Percentiles rank a stretch among this genome's conserved stretches.
These are phyloP conservation scores for Juglanconis sp. DNA, from an alignment of 2,329 filamentous ascomycete species.

Conservation along the genomic window DNA sequence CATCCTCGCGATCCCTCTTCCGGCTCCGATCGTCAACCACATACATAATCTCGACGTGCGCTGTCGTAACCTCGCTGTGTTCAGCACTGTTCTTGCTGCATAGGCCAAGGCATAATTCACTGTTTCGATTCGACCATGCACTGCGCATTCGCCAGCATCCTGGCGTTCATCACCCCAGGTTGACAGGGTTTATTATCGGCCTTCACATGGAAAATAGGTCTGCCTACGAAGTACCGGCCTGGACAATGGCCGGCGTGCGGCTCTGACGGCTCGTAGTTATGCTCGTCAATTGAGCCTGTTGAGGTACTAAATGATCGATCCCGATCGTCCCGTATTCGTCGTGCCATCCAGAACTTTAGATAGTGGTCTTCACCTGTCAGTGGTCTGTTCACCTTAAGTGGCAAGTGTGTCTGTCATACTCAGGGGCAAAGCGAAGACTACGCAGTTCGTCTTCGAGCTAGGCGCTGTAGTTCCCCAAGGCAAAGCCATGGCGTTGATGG, in stretches of 20 bases:
- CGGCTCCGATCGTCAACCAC: conserved; percentile 1
- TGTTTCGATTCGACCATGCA: background rate
- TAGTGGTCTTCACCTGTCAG: background rate
- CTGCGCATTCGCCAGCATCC: background rate
- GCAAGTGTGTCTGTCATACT: background rate
- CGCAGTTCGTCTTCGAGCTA: background rate
- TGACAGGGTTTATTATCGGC: background rate
- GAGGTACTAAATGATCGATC: background rate
- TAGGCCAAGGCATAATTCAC: background rate
- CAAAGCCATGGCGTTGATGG: no score
- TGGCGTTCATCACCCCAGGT: background rate
- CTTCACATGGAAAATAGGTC: background rate
- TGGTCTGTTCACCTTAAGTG: background rate
- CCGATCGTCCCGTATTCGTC: background rate
- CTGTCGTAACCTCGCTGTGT: conserved; percentile 5
- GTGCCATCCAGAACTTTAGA: background rate
- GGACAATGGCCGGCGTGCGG: background rate
- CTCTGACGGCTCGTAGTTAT: background rate
- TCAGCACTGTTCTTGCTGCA: background rate
- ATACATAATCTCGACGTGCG: conserved; percentile 7
- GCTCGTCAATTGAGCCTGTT: background rate
- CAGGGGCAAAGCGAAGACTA: background rate
- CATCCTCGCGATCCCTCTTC: background rate
- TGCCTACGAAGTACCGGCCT: background rate
- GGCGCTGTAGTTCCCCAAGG: background rate